Evolutionary conservation across 2,329 filamentous ascomycete species (phyloP).

Genomic region (Arthrobotrys sinensis): DNA sequence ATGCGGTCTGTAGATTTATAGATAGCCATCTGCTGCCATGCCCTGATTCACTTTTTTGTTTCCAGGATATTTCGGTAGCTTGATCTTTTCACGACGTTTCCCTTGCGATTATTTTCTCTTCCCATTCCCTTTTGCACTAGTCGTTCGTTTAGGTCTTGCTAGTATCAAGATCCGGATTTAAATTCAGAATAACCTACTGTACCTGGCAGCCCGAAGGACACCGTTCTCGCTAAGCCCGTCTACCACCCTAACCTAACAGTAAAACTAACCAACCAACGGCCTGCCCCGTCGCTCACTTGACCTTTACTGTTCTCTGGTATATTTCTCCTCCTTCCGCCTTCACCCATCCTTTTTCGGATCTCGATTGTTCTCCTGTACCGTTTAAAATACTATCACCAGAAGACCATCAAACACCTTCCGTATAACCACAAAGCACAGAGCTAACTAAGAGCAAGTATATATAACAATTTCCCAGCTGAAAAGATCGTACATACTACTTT

Average conservation of each 20-base stretch:
- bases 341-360: constrained; percentile 58
- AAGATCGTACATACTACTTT: constrained; percentile 31
- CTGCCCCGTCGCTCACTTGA: constrained; percentile 55
- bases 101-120: constrained; percentile 31
- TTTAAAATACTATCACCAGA: constrained; percentile 21
- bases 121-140: constrained; percentile 28
- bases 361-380: constrained; percentile 48
- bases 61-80: constrained; percentile 57
- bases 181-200: constrained; percentile 51
- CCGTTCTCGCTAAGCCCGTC: constrained; percentile 60
- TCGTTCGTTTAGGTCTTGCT: constrained; percentile 55
- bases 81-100: constrained; percentile 45
- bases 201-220: constrained; percentile 56
- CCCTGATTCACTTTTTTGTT: constrained; percentile 39
- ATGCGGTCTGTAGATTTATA: constrained; percentile 49
- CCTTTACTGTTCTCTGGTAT: constrained; percentile 53
- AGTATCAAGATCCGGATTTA: constrained; percentile 57
- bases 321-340: constrained; percentile 49
- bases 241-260: constrained; percentile 42
- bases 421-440: constrained; percentile 20
- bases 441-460: constrained; percentile 30
- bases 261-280: constrained; percentile 59
- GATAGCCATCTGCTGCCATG: constrained; percentile 41
- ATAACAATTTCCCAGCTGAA: constrained; percentile 40
- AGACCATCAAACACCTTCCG: constrained; percentile 29